Percentiles rank a stretch among this genome's conserved stretches.
phyloP scores from a whole-genome alignment of 441 rosid genomes.

The Capsella rubella region DNA sequence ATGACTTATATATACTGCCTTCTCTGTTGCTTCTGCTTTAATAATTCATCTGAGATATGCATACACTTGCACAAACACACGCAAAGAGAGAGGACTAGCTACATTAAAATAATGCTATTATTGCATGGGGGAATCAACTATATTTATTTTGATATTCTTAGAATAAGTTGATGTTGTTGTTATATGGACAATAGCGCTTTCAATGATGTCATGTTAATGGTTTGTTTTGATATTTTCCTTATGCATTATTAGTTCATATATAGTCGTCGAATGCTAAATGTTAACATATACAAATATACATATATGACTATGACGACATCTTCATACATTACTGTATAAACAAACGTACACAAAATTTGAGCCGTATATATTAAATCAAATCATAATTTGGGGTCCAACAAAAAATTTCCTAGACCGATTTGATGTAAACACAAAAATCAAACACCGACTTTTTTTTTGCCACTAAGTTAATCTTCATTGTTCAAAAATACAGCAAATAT shows the following conservation, averaged over 20 bases:
- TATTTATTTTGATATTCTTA: background rate
- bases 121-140: conserved; percentile 11
- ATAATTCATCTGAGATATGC: conserved; percentile 28
- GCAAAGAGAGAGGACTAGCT: background rate
- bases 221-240: conserved; percentile 8
- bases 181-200: conserved; percentile 16
- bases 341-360: background rate
- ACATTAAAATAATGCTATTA: background rate
- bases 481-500: background rate
- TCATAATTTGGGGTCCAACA: background rate
- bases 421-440: background rate
- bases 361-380: conserved; percentile 6
- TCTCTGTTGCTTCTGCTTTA: conserved; percentile 24
- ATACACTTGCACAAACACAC: conserved; percentile 30
- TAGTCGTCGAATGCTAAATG: conserved; percentile 4
- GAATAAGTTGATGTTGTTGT: conserved; percentile 8
- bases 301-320: background rate
- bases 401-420: background rate
- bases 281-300: background rate
- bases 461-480: background rate
- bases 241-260: background rate
- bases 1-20: background rate
- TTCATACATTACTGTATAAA: too few relatives aligned
- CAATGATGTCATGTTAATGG: conserved; percentile 6
- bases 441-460: conserved; percentile 1